Conservation (phyloP, 2,329 filamentous ascomycete genomes). For the Chrysoporthe puriensis region DNA sequence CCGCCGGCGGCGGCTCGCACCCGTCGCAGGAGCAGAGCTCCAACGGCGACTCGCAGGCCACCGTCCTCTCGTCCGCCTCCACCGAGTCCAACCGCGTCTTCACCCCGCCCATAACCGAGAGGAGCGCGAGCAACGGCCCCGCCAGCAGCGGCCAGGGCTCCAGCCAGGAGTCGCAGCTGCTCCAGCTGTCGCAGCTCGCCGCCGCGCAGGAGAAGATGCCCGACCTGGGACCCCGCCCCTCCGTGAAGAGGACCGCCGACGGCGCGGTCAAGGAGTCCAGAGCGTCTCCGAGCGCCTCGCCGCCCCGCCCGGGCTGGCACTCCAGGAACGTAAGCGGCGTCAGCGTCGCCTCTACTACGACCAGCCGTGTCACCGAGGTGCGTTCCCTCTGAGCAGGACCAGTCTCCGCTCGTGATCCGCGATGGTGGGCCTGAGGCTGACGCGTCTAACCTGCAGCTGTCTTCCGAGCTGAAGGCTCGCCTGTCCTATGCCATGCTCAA, state of each 20-base stretch:
- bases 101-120: constrained; percentile 41
- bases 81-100: constrained; percentile 46
- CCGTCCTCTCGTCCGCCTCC: constrained; percentile 43
- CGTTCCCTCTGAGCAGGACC: constrained; percentile 21
- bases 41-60: constrained; percentile 50
- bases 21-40: constrained; percentile 32
- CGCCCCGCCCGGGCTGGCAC: constrained; percentile 56
- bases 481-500: constrained; percentile 94
- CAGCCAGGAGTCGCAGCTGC: constrained; percentile 60
- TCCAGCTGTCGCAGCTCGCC: constrained; percentile 62
- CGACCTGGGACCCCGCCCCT: constrained; percentile 33
- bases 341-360: constrained; percentile 61
- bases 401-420: constrained; percentile 23
- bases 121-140: constrained; percentile 44
- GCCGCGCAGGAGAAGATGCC: constrained; percentile 55
- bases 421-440: constrained; percentile 29
- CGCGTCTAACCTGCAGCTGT: constrained; percentile 56
- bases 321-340: constrained; percentile 74
- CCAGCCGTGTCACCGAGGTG: constrained; percentile 80
- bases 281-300: constrained; percentile 49
- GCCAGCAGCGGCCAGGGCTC: constrained; percentile 43
- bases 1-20: neutral
- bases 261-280: constrained; percentile 67
- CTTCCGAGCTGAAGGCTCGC: constrained; percentile 78
- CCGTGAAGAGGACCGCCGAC: constrained; percentile 76